These are phyloP conservation scores for Pinus taeda DNA, from an alignment of 75 land plant species.

Conservation along the genomic window DNA sequence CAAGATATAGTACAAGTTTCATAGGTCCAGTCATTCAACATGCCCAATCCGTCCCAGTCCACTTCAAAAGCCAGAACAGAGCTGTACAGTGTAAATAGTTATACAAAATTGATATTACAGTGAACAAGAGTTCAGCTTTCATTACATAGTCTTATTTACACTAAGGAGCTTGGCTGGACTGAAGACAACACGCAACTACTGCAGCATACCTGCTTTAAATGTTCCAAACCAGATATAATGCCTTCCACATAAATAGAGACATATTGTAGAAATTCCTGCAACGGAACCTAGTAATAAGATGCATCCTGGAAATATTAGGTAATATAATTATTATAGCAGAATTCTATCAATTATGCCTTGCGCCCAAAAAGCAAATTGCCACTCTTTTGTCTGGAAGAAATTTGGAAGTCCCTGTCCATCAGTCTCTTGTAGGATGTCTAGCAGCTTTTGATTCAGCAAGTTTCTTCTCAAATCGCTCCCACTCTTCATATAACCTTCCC, in stretches of 20 bases:
- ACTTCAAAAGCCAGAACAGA: background rate
- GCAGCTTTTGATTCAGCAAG: constrained; percentile 4
- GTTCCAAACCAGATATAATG: background rate
- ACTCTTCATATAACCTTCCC: constrained; percentile 4
- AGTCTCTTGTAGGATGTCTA: background rate
- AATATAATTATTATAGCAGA: too few species aligned
- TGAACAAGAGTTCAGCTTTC: background rate
- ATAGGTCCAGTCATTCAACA: background rate
- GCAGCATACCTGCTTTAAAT: background rate
- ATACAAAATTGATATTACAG: constrained; percentile 7
- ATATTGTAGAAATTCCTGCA: background rate
- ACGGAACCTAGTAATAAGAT: too few species aligned
- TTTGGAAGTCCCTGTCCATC: background rate
- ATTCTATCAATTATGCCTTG: background rate
- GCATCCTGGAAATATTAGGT: too few species aligned
- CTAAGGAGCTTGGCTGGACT: background rate
- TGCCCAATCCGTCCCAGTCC: background rate
- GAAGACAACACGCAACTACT: background rate
- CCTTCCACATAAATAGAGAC: background rate
- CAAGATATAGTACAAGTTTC: background rate
- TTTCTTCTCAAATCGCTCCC: constrained; percentile 11
- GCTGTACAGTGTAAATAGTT: background rate
- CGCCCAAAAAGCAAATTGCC: background rate
- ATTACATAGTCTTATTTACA: constrained; percentile 2
- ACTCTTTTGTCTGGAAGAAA: background rate